phyloP scores from a whole-genome alignment of 2,329 filamentous ascomycete species.

The Lasiodiplodia theobromae region DNA sequence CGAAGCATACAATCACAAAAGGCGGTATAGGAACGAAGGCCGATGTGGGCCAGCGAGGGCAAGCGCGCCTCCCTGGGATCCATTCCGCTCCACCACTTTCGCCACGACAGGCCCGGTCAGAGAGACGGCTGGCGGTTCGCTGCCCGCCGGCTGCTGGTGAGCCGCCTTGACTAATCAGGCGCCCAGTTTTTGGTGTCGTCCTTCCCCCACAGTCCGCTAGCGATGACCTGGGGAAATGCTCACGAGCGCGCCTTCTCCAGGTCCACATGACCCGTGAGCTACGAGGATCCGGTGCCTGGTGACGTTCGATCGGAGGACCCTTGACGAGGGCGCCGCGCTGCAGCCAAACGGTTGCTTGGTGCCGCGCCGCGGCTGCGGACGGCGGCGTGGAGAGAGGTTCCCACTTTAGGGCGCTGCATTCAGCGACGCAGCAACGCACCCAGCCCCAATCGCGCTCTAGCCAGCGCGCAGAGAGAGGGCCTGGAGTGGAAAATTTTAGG shows the following conservation, averaged over 20 bases:
- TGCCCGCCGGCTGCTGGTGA: slow-evolving; percentile 12
- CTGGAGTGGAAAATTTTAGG: slow-evolving; percentile 9
- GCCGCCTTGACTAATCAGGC: slow-evolving; percentile 25
- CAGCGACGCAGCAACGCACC: slow-evolving; percentile 3
- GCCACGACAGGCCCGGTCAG: slow-evolving; percentile 6
- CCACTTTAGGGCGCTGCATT: slow-evolving; percentile 1
- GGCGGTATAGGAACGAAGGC: slow-evolving; percentile 22
- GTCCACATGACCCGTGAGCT: slow-evolving; percentile 28
- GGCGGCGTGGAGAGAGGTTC: not conserved
- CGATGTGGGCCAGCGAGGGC: slow-evolving; percentile 21
- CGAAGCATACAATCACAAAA: not conserved
- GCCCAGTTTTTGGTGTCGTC: slow-evolving; percentile 19
- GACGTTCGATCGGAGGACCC: slow-evolving; percentile 27
- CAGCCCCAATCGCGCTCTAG: slow-evolving; percentile 17
- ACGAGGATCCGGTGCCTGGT: slow-evolving; percentile 29
- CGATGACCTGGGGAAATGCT: slow-evolving; percentile 22
- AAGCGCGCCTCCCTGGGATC: slow-evolving; percentile 16
- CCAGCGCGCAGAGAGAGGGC: not conserved
- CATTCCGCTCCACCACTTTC: slow-evolving; percentile 25
- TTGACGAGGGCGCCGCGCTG: slow-evolving; percentile 15
- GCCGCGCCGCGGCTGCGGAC: slow-evolving; percentile 3
- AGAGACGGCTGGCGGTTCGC: slow-evolving; percentile 1
- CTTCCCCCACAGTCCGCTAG: slow-evolving; percentile 29
- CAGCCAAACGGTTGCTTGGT: slow-evolving; percentile 8
- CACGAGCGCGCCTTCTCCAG: slow-evolving; percentile 28